phyloP scores from a whole-genome alignment of 176 grass and related monocot genomes.

The Triticum urartu region DNA sequence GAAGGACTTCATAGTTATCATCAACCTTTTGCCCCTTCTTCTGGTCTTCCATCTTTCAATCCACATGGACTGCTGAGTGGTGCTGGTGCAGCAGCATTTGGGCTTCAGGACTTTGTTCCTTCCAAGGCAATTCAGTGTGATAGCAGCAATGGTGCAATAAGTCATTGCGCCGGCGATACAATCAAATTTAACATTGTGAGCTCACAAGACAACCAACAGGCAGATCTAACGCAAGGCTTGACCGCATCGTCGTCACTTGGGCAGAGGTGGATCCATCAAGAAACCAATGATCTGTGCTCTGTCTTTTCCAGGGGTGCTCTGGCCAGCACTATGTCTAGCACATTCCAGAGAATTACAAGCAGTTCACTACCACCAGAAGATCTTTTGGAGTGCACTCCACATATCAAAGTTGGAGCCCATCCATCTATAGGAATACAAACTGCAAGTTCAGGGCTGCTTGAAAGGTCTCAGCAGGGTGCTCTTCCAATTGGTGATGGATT shows the following conservation, averaged over 20 bases:
- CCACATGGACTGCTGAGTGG: constrained; percentile 51
- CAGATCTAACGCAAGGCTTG: constrained; percentile 48
- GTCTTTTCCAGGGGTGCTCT: constrained; percentile 43
- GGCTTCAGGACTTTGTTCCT: constrained; percentile 53
- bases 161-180: too few relatives aligned
- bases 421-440: constrained; percentile 33
- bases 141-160: constrained; percentile 22
- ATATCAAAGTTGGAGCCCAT: constrained; percentile 33
- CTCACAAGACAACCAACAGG: constrained; percentile 46
- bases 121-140: constrained; percentile 45
- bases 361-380: constrained; percentile 46
- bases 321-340: constrained; percentile 31
- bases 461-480: constrained; percentile 30
- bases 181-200: not conserved
- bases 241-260: constrained; percentile 26
- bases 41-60: constrained; percentile 60
- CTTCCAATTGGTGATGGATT: constrained; percentile 43
- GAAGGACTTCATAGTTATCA: constrained; percentile 71
- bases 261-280: constrained; percentile 52
- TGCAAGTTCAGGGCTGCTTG: constrained; percentile 36
- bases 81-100: constrained; percentile 36
- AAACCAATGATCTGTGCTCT: constrained; percentile 39
- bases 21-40: constrained; percentile 52
- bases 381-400: constrained; percentile 37
- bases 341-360: constrained; percentile 45